Percentiles rank a stretch among this genome's conserved stretches.
Conservation (phyloP, 2,329 filamentous ascomycete genomes). For the Parastagonospora nodorum region DNA sequence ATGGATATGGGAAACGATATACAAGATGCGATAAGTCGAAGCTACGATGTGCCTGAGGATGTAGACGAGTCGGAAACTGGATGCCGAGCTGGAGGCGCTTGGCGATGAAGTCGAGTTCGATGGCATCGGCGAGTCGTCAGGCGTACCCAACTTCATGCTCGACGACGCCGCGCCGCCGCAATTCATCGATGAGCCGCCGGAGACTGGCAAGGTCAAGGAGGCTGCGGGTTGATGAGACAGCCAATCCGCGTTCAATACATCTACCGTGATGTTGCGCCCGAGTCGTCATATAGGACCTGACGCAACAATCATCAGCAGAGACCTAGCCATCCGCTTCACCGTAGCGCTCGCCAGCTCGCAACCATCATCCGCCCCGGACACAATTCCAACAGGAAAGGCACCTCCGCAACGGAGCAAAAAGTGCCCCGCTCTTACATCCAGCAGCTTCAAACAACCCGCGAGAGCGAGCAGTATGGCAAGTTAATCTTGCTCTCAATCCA, state of each 20-base stretch:
- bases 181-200: slow-evolving; percentile 91
- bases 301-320: no score
- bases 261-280: background rate
- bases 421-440: no score
- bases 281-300: background rate
- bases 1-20: slow-evolving; percentile 99
- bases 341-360: no score
- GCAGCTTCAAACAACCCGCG: no score
- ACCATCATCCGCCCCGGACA: no score
- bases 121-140: slow-evolving; percentile 63
- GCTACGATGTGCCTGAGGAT: slow-evolving; percentile 95
- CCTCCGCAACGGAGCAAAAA: no score
- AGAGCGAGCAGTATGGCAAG: no score
- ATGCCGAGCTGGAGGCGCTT: slow-evolving; percentile 93
- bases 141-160: slow-evolving; percentile 82
- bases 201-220: slow-evolving; percentile 77
- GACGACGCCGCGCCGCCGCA: slow-evolving; percentile 82
- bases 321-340: no score
- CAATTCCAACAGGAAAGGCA: no score
- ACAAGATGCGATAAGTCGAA: slow-evolving; percentile 87
- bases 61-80: slow-evolving; percentile 96
- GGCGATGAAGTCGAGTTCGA: slow-evolving; percentile 94
- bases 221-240: slow-evolving; percentile 59
- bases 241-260: background rate
- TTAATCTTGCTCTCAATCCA: no score